Percentiles rank a stretch among this genome's conserved stretches.
These are phyloP conservation scores for Catharanthus roseus DNA, from an alignment of 257 asterid genomes.

Conservation along the genomic window DNA sequence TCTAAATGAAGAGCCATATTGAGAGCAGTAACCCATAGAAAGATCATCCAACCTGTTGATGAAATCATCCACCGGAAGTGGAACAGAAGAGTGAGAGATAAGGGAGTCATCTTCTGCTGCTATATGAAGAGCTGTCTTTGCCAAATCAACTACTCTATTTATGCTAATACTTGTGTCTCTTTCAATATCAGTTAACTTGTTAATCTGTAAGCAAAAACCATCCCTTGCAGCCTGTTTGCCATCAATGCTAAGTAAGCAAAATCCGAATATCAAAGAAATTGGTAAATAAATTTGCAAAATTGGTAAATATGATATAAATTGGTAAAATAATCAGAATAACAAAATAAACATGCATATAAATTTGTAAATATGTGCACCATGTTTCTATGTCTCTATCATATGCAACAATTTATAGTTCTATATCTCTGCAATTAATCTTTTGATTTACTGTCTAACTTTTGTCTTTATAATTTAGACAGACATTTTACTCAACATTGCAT, in stretches of 20 bases:
- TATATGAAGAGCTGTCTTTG: slow-evolving; percentile 61
- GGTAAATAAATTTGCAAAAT: too few species aligned
- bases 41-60: slow-evolving; percentile 60
- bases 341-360: background rate
- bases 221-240: slow-evolving; percentile 57
- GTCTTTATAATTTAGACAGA: background rate
- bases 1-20: slow-evolving; percentile 53
- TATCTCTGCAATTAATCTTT: background rate
- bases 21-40: slow-evolving; percentile 63
- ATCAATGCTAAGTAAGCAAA: background rate
- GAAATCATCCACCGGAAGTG: slow-evolving; percentile 82
- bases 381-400: background rate
- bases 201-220: slow-evolving; percentile 53
- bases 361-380: background rate
- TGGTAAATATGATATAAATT: too few species aligned
- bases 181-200: slow-evolving; percentile 46
- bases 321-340: too few species aligned
- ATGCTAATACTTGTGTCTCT: slow-evolving; percentile 66
- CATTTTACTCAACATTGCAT: background rate
- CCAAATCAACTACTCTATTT: slow-evolving; percentile 56
- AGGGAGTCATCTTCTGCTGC: slow-evolving; percentile 88
- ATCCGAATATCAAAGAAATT: background rate
- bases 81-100: slow-evolving; percentile 77
- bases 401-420: background rate
- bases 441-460: background rate